Percentiles rank a stretch among this genome's conserved stretches.
phyloP scores from a whole-genome alignment of 1,284 basidiomycete species.

The Moesziomyces globuligerus region DNA sequence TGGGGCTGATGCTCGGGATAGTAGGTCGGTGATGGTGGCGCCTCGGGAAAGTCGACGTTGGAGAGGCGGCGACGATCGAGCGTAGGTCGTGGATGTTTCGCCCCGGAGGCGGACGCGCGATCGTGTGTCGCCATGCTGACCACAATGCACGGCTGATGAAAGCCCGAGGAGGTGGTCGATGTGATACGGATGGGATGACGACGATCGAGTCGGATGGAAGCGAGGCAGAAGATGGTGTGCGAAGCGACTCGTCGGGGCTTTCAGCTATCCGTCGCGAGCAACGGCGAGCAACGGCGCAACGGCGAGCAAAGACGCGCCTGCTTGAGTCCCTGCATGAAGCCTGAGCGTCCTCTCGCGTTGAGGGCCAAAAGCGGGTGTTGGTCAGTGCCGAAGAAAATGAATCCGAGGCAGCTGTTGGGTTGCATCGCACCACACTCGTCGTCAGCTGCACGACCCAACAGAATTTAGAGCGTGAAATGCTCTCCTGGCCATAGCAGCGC shows the following conservation, averaged over 20 bases:
- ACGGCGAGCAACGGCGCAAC: no score
- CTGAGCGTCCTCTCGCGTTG: neutral
- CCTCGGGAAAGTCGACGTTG: constrained; percentile 14
- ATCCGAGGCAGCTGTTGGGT: no score
- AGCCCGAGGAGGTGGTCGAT: neutral
- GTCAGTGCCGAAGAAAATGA: no score
- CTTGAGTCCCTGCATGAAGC: neutral
- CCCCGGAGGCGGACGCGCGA: constrained; percentile 4
- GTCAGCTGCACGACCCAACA: neutral
- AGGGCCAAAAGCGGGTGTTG: no score
- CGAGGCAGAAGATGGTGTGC: no score
- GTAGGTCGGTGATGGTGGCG: constrained; percentile 38
- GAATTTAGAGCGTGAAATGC: constrained; percentile 19
- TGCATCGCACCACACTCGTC: neutral
- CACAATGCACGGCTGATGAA: neutral
- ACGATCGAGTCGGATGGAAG: no score
- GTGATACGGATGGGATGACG: neutral
- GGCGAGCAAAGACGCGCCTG: neutral
- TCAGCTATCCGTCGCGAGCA: neutral
- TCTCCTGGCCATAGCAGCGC: neutral
- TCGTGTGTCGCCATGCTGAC: constrained; percentile 28
- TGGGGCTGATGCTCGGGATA: constrained; percentile 32
- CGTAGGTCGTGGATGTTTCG: constrained; percentile 5
- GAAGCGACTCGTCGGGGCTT: no score
- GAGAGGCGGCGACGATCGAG: constrained; percentile 18